Percentiles rank a stretch among this genome's conserved stretches.
phyloP scores from a whole-genome alignment of 2,329 filamentous ascomycete species.

The Aphanocladium album region DNA sequence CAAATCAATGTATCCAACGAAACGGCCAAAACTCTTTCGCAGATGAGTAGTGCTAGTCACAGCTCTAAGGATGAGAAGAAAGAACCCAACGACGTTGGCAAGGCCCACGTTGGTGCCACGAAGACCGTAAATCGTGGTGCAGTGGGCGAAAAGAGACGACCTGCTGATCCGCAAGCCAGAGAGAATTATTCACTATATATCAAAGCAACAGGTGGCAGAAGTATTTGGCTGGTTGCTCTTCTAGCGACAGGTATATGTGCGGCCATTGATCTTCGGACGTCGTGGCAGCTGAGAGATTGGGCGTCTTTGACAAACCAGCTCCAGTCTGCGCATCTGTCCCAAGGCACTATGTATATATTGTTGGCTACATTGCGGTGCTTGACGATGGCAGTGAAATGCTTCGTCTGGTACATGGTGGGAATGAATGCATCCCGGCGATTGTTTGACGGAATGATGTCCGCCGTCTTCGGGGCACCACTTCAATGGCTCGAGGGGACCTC shows the following conservation, averaged over 20 bases:
- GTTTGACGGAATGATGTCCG: background rate
- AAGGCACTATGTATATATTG: background rate
- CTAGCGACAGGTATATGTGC: background rate
- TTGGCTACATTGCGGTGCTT: background rate
- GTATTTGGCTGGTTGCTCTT: background rate
- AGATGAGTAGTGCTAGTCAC: background rate
- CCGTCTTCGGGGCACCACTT: background rate
- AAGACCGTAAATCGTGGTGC: too few relatives aligned
- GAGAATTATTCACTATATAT: background rate
- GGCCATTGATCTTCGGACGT: background rate
- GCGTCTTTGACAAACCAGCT: background rate
- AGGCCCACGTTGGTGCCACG: too few relatives aligned
- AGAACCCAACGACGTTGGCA: too few relatives aligned
- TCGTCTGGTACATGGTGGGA: conserved; percentile 38
- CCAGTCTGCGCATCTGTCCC: background rate
- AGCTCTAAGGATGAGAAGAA: background rate
- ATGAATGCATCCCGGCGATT: background rate
- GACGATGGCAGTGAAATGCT: background rate
- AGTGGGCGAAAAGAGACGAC: too few relatives aligned
- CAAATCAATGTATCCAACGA: background rate
- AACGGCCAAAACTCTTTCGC: background rate
- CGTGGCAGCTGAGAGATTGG: background rate
- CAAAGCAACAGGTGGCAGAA: background rate
- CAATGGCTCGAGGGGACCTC: background rate
- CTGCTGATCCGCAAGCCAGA: too few relatives aligned